Conservation (phyloP, 352 stramenopile species). For the Phytophthora citricola region DNA sequence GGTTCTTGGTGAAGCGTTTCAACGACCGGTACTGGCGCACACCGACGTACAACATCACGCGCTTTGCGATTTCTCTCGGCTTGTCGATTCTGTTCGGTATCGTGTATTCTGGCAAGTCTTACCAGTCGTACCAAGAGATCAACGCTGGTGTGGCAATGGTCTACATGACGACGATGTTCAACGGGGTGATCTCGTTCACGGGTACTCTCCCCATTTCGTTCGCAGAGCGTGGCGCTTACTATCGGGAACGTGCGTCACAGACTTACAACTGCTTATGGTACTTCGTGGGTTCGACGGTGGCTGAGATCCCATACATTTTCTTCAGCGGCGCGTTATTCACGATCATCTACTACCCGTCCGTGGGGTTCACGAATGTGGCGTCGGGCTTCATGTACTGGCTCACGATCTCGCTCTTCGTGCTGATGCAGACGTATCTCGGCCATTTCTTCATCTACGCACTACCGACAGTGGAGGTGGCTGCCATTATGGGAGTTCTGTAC, state of each 20-base stretch:
- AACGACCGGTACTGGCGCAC: slow-evolving; percentile 66
- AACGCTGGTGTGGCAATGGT: slow-evolving; percentile 73
- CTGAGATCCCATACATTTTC: slow-evolving; percentile 77
- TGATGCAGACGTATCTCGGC: slow-evolving; percentile 46
- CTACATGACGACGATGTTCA: slow-evolving; percentile 83
- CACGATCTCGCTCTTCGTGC: slow-evolving; percentile 36
- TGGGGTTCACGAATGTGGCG: slow-evolving; percentile 48
- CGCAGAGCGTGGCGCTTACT: slow-evolving; percentile 86
- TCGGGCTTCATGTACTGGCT: slow-evolving; percentile 53
- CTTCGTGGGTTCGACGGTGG: slow-evolving; percentile 72
- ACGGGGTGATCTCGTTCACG: slow-evolving; percentile 77
- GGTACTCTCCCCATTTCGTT: slow-evolving; percentile 78
- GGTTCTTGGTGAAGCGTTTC: slow-evolving; percentile 37
- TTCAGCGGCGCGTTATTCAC: slow-evolving; percentile 46
- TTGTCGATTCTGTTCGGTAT: slow-evolving; percentile 75
- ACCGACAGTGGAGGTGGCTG: slow-evolving; percentile 42
- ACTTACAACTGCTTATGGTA: slow-evolving; percentile 87
- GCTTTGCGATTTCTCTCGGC: slow-evolving; percentile 60
- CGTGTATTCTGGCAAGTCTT: slow-evolving; percentile 54
- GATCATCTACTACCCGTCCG: slow-evolving; percentile 52
- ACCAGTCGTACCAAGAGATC: slow-evolving; percentile 42
- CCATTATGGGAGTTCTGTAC: slow-evolving; percentile 43
- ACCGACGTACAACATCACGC: slow-evolving; percentile 84
- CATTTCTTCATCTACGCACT: slow-evolving; percentile 46
- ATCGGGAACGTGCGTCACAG: slow-evolving; percentile 54